phyloP scores from a whole-genome alignment of 441 rosid genomes.

The Aleurites moluccanus region DNA sequence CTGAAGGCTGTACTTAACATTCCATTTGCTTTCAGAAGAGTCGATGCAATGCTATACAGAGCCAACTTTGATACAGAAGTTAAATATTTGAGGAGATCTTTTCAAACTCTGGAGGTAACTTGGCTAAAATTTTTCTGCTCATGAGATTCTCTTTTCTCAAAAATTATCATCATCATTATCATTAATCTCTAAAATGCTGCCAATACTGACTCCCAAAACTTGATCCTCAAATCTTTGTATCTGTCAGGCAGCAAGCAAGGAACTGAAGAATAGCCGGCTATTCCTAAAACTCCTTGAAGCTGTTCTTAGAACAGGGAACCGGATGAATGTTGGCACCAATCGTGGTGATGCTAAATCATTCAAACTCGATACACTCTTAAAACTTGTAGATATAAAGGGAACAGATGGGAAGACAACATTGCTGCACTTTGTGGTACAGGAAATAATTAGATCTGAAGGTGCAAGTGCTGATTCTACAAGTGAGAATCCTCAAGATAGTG shows the following conservation, averaged over 20 bases:
- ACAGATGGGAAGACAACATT: slow-evolving; percentile 95
- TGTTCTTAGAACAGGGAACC: slow-evolving; percentile 87
- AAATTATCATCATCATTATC: neutral
- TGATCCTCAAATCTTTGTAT: slow-evolving; percentile 7
- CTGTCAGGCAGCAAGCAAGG: slow-evolving; percentile 79
- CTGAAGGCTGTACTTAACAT: slow-evolving; percentile 86
- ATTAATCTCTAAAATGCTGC: slow-evolving; percentile 1
- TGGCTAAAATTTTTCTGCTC: slow-evolving; percentile 1
- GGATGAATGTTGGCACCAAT: slow-evolving; percentile 96
- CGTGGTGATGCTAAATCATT: slow-evolving; percentile 97
- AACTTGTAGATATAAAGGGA: slow-evolving; percentile 96
- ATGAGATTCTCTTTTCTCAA: slow-evolving; percentile 2
- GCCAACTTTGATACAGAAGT: slow-evolving; percentile 93
- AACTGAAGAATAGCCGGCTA: slow-evolving; percentile 81
- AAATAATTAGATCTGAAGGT: slow-evolving; percentile 82
- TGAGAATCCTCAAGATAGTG: slow-evolving; percentile 38
- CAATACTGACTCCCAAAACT: slow-evolving; percentile 7
- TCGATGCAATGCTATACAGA: slow-evolving; percentile 93
- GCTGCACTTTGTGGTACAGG: slow-evolving; percentile 98
- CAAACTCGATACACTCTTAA: slow-evolving; percentile 90
- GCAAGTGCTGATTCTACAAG: slow-evolving; percentile 40
- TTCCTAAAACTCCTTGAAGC: slow-evolving; percentile 95
- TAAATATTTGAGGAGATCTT: slow-evolving; percentile 76
- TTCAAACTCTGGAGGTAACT: slow-evolving; percentile 87
- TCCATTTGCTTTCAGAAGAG: slow-evolving; percentile 92